Evolutionary conservation across 2,329 filamentous ascomycete species (phyloP).

Genomic region (Graphium sp.): DNA sequence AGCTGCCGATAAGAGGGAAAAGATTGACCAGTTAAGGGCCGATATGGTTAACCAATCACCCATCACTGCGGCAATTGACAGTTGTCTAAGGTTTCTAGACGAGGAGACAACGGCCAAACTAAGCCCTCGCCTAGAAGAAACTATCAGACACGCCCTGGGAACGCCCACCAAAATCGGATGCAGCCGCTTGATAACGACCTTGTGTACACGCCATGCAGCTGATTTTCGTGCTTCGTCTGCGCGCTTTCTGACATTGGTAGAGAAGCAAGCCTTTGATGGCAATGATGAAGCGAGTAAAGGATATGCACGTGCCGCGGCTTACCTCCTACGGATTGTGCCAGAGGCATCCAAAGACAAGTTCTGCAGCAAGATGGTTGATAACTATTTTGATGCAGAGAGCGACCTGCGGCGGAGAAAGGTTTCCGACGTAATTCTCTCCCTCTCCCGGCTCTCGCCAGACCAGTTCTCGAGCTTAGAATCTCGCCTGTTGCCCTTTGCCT

Average conservation of each 20-base stretch:
- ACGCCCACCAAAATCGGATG: conserved; percentile 91
- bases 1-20: conserved; percentile 70
- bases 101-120: conserved; percentile 60
- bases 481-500: conserved; percentile 69
- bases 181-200: conserved; percentile 65
- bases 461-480: conserved; percentile 65
- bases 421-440: conserved; percentile 66
- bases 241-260: conserved; percentile 58
- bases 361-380: conserved; percentile 35
- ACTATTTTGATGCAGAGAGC: conserved; percentile 75
- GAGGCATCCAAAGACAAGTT: conserved; percentile 32
- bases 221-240: conserved; percentile 63
- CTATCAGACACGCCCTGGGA: conserved; percentile 74
- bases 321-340: conserved; percentile 50
- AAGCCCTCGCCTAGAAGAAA: conserved; percentile 53
- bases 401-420: conserved; percentile 57
- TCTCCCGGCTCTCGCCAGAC: conserved; percentile 79
- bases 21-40: conserved; percentile 77
- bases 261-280: conserved; percentile 71
- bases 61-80: conserved; percentile 81
- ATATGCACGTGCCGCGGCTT: conserved; percentile 76
- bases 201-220: conserved; percentile 64
- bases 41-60: conserved; percentile 72
- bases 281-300: conserved; percentile 88
- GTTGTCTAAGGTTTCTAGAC: conserved; percentile 73